Percentiles rank a stretch among this genome's conserved stretches.
Evolutionary conservation across 2,329 filamentous ascomycete species (phyloP).

Genomic region (Cladobotryum protrusum): DNA sequence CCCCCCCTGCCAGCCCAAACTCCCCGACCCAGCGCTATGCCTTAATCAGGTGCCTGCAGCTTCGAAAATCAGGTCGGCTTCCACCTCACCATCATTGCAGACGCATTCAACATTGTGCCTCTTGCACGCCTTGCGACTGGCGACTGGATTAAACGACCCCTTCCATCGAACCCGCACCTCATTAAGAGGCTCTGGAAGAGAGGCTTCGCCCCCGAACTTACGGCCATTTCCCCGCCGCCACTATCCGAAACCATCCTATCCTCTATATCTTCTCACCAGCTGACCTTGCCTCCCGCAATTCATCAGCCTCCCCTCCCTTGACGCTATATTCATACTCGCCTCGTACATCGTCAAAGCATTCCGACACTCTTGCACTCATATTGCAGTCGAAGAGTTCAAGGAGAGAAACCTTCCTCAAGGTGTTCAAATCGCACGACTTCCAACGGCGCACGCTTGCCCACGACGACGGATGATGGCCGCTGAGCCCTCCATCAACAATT

Average conservation of each 20-base stretch:
- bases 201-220: constrained; percentile 7
- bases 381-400: neutral
- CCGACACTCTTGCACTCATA: neutral
- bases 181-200: constrained; percentile 14
- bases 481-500: constrained; percentile 50
- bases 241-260: neutral
- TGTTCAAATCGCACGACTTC: constrained; percentile 4
- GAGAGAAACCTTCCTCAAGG: neutral
- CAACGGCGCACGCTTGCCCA: constrained; percentile 27
- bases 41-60: constrained; percentile 26
- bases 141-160: constrained; percentile 16
- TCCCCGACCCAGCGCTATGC: constrained; percentile 24
- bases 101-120: constrained; percentile 19
- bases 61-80: constrained; percentile 25
- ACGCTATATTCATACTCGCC: constrained; percentile 1
- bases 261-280: neutral
- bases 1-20: constrained; percentile 7
- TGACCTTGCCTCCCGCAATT: constrained; percentile 2
- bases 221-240: neutral
- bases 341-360: neutral
- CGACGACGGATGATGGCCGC: constrained; percentile 59
- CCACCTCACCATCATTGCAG: constrained; percentile 23
- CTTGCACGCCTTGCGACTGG: constrained; percentile 11
- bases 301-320: constrained; percentile 4
- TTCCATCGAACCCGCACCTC: constrained; percentile 12